phyloP scores from a whole-genome alignment of 1,284 basidiomycete genomes.

The Takashimella koratensis region DNA sequence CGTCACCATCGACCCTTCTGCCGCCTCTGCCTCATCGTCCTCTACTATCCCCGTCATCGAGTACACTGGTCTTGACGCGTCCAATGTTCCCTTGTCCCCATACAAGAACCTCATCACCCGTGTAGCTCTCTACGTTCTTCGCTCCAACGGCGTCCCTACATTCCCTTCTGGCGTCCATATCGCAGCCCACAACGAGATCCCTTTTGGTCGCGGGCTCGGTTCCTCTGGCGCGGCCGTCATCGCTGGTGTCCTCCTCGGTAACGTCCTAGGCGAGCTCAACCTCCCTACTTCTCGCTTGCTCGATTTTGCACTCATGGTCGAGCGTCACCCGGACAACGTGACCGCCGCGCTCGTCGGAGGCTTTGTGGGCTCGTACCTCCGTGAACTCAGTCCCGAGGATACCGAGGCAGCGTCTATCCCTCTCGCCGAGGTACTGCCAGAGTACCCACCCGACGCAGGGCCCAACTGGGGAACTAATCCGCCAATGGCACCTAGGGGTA shows the following conservation, averaged over 20 bases:
- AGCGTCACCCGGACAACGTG: slow-evolving; percentile 98
- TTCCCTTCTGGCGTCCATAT: slow-evolving; percentile 74
- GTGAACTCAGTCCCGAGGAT: slow-evolving; percentile 70
- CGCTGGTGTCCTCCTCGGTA: slow-evolving; percentile 86
- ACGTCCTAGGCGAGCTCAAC: slow-evolving; percentile 70
- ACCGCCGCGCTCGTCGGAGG: slow-evolving; percentile 95
- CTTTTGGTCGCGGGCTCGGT: slow-evolving; percentile 94
- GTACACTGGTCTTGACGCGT: slow-evolving; percentile 84
- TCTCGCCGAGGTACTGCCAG: slow-evolving; percentile 91
- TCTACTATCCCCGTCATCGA: slow-evolving; percentile 60
- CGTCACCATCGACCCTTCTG: slow-evolving; percentile 54
- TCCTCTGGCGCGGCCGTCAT: slow-evolving; percentile 98
- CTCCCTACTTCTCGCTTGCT: slow-evolving; percentile 72
- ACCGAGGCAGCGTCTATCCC: slow-evolving; percentile 82
- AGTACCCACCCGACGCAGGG: slow-evolving; percentile 89
- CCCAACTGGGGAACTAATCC: slow-evolving; percentile 86
- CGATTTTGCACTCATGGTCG: slow-evolving; percentile 98
- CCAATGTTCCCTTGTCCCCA: slow-evolving; percentile 86
- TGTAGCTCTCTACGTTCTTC: slow-evolving; percentile 92
- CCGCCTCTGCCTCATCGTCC: slow-evolving; percentile 5
- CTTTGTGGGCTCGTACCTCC: slow-evolving; percentile 95
- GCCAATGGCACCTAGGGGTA: slow-evolving; percentile 80
- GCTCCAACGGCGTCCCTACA: slow-evolving; percentile 68
- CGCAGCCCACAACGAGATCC: slow-evolving; percentile 86
- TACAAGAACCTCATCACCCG: slow-evolving; percentile 99